Base-by-base conservation (phyloP, 805 yeast species). In the Saitoella complicata region DNA sequence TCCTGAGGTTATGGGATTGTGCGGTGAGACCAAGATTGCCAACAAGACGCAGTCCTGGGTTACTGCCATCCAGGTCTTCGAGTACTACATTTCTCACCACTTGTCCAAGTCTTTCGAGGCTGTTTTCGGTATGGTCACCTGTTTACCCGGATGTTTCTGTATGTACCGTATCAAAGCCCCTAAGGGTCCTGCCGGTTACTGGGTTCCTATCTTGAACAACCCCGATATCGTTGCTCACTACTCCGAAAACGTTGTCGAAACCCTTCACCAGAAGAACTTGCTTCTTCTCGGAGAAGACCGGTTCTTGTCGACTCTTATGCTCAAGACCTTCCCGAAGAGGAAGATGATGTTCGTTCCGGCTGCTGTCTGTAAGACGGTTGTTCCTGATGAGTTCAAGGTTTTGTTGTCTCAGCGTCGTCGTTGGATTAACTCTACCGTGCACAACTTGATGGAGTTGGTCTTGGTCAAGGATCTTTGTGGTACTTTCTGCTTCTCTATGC, bases 391-490 rank as follows among this genome's bases (percentile, higher is more conserved):
- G 38, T 83, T 87, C 57, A 70, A 64, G 46, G 91, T 87, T 45
- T 66, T 87, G 50, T 66, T 87, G 40, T 87, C 95, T 0, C 96
- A 87, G 60, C 78, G 96, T 61, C 83, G 96, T 66, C 80, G 96
- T 60, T 87, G 96, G 96, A 87, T 87, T 52, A 87, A 87, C 61
- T 86, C 95, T 3, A 87, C 96, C 0, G 91, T 87, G 31, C 96
- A 87, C 61, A 87, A 87, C 58, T 71, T 87, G 60, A 74, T 87
- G 80, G 96, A 87, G 59, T 73, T 87, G 55, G 81, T 79, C 1
- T 62, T 84, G 51, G 88, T 86, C 36, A 78, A 77, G 47, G 95
- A 87, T 60, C 70, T 87, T 51, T 87, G 96, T 70, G 96, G 96
- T 52, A 84, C 93, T 0, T 87, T 87, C 60, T 87, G 95, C 55